Evolutionary conservation across 352 stramenopile species (phyloP).

Genomic region (Phytophthora tubulina): DNA sequence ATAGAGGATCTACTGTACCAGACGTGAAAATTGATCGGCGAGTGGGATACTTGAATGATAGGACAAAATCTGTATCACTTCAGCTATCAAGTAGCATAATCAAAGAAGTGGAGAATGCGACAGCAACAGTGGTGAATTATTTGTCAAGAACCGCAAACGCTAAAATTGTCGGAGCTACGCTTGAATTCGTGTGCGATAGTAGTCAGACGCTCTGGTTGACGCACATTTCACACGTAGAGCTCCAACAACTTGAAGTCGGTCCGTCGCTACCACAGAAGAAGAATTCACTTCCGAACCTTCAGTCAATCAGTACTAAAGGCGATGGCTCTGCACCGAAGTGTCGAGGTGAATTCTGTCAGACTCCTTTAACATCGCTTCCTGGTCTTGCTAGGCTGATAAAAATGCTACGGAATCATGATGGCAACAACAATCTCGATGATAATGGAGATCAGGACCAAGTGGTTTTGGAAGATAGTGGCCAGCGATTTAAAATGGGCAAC

Average conservation of each 20-base stretch:
- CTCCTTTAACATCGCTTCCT: constrained; percentile 39
- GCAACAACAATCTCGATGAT: constrained; percentile 26
- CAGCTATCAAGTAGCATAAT: constrained; percentile 19
- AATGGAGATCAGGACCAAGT: constrained; percentile 6
- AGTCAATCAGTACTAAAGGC: constrained; percentile 7
- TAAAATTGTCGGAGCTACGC: constrained; percentile 26
- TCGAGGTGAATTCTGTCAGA: constrained; percentile 74
- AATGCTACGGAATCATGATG: constrained; percentile 9
- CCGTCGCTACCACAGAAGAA: constrained; percentile 27
- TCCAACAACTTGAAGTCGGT: not conserved
- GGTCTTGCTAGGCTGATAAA: constrained; percentile 43
- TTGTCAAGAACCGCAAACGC: constrained; percentile 23
- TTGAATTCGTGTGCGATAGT: constrained; percentile 54
- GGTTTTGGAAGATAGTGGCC: constrained; percentile 51
- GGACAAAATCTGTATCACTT: not conserved
- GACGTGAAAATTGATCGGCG: constrained; percentile 31
- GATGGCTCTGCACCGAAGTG: constrained; percentile 47
- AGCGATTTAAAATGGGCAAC: constrained; percentile 79
- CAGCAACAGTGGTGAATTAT: constrained; percentile 38
- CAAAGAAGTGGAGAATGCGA: constrained; percentile 44
- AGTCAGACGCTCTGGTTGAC: constrained; percentile 54
- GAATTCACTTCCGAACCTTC: constrained; percentile 59
- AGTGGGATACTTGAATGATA: constrained; percentile 26
- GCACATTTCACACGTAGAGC: constrained; percentile 38
- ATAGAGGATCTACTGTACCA: constrained; percentile 20